phyloP scores from a whole-genome alignment of 805 yeast species.

The Spencermartinsiella europaea region DNA sequence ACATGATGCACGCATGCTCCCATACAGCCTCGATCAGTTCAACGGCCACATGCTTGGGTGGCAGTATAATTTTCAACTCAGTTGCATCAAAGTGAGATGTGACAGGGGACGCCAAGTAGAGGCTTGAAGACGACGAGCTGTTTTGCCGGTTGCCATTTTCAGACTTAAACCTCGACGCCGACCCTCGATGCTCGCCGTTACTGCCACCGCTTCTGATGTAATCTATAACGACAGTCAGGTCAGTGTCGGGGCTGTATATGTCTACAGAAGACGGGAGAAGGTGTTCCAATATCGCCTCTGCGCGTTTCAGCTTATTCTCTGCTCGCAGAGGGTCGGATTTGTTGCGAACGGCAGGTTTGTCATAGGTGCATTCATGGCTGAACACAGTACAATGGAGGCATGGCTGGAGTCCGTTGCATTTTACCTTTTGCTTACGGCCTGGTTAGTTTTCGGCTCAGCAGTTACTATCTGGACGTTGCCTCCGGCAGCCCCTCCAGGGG shows the following conservation, averaged over 20 bases:
- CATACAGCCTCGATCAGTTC: slow-evolving; percentile 70
- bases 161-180: not conserved
- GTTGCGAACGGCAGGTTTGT: slow-evolving; percentile 63
- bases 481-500: too few relatives aligned
- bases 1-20: slow-evolving; percentile 80
- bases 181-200: not conserved
- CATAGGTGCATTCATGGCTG: slow-evolving; percentile 75
- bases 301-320: slow-evolving; percentile 33
- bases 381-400: slow-evolving; percentile 84
- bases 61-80: slow-evolving; percentile 64
- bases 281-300: slow-evolving; percentile 34
- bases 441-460: too few relatives aligned
- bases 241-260: slow-evolving; percentile 30
- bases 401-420: slow-evolving; percentile 75
- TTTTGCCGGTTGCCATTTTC: not conserved
- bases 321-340: slow-evolving; percentile 33
- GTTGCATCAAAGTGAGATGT: slow-evolving; percentile 26
- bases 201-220: slow-evolving; percentile 21
- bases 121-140: not conserved
- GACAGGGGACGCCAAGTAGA: slow-evolving; percentile 14
- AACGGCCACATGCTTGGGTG: slow-evolving; percentile 68
- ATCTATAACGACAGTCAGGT: slow-evolving; percentile 24
- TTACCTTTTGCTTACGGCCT: slow-evolving; percentile 62
- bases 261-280: slow-evolving; percentile 38
- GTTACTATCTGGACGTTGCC: too few relatives aligned